Conservation (phyloP, 2,329 filamentous ascomycete genomes). For the Aspergillus aculeatus region DNA sequence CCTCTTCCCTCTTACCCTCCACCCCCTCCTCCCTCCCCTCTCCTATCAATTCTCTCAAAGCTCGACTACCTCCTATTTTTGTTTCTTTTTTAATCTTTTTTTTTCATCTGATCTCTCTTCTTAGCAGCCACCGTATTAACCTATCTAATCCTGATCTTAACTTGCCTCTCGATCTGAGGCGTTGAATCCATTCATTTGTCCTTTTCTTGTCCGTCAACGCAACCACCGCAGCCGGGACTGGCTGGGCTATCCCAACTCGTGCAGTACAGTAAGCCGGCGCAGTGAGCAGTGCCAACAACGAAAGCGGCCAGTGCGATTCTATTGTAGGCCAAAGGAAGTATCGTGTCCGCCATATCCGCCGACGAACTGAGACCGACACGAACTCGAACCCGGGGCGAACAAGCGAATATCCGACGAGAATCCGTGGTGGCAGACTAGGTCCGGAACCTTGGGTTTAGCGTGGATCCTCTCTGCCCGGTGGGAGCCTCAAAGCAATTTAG, state of each 20-base stretch:
- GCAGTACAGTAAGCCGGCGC: neutral
- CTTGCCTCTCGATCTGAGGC: neutral
- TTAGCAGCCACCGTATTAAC: neutral
- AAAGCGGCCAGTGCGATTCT: neutral
- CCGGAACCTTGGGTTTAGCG: constrained; percentile 16
- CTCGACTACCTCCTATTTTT: neutral
- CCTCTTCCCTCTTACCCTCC: neutral
- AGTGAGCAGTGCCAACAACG: neutral
- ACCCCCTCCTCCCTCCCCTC: neutral
- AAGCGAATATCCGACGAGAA: neutral
- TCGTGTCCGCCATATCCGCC: neutral
- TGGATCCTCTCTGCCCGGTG: constrained; percentile 14
- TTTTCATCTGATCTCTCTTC: neutral
- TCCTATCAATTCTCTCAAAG: neutral
- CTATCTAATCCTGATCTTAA: neutral
- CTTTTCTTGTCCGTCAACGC: neutral
- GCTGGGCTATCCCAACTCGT: neutral
- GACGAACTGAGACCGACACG: neutral
- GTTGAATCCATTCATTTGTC: neutral
- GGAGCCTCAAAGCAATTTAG: constrained; percentile 2
- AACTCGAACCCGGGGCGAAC: neutral
- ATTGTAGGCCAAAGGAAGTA: neutral
- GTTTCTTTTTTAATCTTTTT: neutral
- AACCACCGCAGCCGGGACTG: neutral
- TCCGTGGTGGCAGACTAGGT: constrained; percentile 10